Evolutionary conservation across 2,329 filamentous ascomycete species (phyloP), one percentile per base, ranked within the genome.

Genomic region (Sporothrix dimorphospora): DNA sequence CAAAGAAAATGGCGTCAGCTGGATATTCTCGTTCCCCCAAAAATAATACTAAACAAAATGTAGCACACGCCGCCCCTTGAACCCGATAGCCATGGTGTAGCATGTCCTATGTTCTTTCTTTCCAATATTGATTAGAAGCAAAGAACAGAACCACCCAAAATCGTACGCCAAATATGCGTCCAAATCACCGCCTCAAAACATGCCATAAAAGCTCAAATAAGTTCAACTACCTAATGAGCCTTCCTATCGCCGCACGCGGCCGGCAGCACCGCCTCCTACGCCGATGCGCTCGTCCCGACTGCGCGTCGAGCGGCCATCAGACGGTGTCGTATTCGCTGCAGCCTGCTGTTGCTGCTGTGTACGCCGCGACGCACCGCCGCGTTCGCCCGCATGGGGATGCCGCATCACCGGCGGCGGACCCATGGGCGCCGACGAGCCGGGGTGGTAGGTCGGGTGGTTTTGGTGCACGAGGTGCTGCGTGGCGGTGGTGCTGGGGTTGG

Each of bases 281-380:
- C 77, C 78, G 7, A 78, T 76, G 69, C 79, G 75, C 76, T 81
- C 79, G 57, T 80, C 79, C 40, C 79, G 74, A 19, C 74, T 78
- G 72, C 79, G 75, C 65, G 78, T 78, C 16, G 71, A 70, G 71
- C 78, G 73, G 51, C 74, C 75, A 49, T 78, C 77, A 7, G 77
- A 76, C 19, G 78, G 77, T 2, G 76, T 76, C 19, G 75, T 73
- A 1, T 66, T 49, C 45, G 45, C 69, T 19, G 30, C 68, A 7
- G 68, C 72, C 11, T 70, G 66, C 59, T 40, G 71, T 68, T 49
- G 71, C 27, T 21, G 72, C 16, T 30, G 66, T 42, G 49, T 70
- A 51, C 40, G 71, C 11, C 53, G 53, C 4, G 42, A 65, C 3
- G 24, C 59, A n/a, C 27, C 34, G 27, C 55, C 69, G 11, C 49